Base-by-base conservation (phyloP, 176 grass and related monocot species). In the Oryza australiensis region DNA sequence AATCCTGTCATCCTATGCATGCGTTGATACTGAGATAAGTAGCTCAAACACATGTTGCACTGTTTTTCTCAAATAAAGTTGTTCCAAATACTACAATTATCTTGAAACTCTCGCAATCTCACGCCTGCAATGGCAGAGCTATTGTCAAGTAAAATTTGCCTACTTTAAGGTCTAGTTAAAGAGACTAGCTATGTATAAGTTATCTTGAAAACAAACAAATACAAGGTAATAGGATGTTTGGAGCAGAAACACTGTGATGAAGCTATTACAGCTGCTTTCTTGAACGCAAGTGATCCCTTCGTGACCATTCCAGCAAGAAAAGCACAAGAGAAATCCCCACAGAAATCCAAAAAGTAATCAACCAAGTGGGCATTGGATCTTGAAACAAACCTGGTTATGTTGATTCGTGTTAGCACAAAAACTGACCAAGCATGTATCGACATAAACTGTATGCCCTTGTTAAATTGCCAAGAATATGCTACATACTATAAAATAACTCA, bases 261-360 rank as follows among this genome's bases (percentile, higher is more conserved):
- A 27, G 26, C 70, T 29, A 68, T 90, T 84, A 91, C 12, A 74
- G 68, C 38, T 32, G 87, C 75, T 94, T 97, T 83, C 78, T 91
- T 46, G 27, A 72, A 41, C 88, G 75, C 75, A 22, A 43, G 33
- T 89, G 86, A 82, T 68, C 85, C 38, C 90, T 90, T 88, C 84
- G 88, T 12, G 94, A 83, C 91, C 91, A 94, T 32, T 49, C 75
- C n/a, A 97, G 84, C 81, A 94, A 86, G 66, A 93, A 97, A 84
- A 91, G 80, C 64, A 81, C 59, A 5, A 97, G 84, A 1, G 26
- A 38, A 40, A 74, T 59, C 68, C 91, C 82, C 24, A 86, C 89
- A 22, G 51, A 84, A 35, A 86, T 83, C 94, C 91, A 91, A 75
- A 84, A 81, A 28, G 78, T 88, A 67, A 89, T 88, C 78, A 97